Percentiles rank a stretch among this genome's conserved stretches.
Conservation (phyloP, 139 green algal genomes). For the Picochlorum sp. region DNA sequence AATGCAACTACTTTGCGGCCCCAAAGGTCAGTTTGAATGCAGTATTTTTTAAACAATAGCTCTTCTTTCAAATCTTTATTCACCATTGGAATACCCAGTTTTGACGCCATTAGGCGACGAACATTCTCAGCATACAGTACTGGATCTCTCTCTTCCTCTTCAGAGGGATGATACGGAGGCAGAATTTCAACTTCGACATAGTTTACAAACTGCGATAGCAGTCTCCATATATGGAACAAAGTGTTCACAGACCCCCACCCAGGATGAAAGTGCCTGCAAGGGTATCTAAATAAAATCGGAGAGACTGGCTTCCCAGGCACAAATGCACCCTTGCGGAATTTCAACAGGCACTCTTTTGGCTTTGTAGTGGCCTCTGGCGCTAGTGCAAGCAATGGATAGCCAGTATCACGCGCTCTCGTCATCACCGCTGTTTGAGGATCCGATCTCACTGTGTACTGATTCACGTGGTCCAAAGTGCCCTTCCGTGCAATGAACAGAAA, state of each 20-base stretch:
- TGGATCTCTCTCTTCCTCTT: conserved; percentile 27
- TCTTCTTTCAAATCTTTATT: neutral
- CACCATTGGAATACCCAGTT: neutral
- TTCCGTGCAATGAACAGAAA: conserved; percentile 42
- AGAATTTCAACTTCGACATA: conserved; percentile 17
- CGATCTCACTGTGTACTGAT: conserved; percentile 19
- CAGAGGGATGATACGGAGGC: conserved; percentile 17
- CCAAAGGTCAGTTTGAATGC: neutral
- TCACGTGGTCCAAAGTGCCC: conserved; percentile 21
- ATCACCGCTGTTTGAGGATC: conserved; percentile 24
- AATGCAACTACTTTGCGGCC: neutral
- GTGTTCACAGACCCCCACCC: conserved; percentile 34
- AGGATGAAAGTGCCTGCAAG: conserved; percentile 27
- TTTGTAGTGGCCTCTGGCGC: conserved; percentile 48
- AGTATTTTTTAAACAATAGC: neutral
- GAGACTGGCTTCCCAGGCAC: conserved; percentile 26
- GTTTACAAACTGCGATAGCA: conserved; percentile 20
- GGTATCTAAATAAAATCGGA: conserved; percentile 38
- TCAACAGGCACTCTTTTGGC: conserved; percentile 31
- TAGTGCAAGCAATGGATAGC: conserved; percentile 36
- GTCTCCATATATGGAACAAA: conserved; percentile 28
- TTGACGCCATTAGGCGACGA: conserved; percentile 24
- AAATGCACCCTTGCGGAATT: conserved; percentile 40
- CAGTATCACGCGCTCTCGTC: neutral
- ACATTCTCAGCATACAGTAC: conserved; percentile 39